Conservation (phyloP, 1,284 basidiomycete species). For the Melampsora larici-populina region DNA sequence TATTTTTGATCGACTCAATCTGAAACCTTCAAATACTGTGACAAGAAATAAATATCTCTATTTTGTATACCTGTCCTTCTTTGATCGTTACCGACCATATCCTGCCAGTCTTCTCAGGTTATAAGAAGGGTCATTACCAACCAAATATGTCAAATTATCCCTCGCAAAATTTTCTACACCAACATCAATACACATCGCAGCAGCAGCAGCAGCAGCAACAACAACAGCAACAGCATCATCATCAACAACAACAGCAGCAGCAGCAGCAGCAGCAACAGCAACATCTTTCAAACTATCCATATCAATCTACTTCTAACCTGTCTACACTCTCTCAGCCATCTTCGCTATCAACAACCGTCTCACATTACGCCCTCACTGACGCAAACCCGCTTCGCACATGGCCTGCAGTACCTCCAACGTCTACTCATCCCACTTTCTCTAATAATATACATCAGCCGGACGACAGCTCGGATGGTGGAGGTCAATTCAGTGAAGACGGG, state of each 20-base stretch:
- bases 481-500: background rate
- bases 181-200: too few species aligned
- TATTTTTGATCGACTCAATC: too few species aligned
- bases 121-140: too few species aligned
- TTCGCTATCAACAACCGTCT: background rate
- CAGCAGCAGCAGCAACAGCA: background rate
- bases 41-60: too few species aligned
- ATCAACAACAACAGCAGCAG: background rate
- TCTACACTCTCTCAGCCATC: background rate
- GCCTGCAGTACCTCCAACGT: too few species aligned
- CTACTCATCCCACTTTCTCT: background rate
- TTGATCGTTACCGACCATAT: too few species aligned
- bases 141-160: too few species aligned
- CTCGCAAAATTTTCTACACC: too few species aligned
- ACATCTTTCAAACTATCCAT: background rate
- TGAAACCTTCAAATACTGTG: too few species aligned
- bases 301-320: background rate
- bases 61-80: too few species aligned
- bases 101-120: too few species aligned
- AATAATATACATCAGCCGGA: background rate
- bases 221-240: background rate
- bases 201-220: too few species aligned
- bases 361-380: background rate
- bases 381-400: background rate
- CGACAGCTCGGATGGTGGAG: constrained; percentile 3